These are phyloP conservation scores for Paramecium pentaurelia DNA, from an alignment of 73 alveolate genomes.

Conservation along the genomic window DNA sequence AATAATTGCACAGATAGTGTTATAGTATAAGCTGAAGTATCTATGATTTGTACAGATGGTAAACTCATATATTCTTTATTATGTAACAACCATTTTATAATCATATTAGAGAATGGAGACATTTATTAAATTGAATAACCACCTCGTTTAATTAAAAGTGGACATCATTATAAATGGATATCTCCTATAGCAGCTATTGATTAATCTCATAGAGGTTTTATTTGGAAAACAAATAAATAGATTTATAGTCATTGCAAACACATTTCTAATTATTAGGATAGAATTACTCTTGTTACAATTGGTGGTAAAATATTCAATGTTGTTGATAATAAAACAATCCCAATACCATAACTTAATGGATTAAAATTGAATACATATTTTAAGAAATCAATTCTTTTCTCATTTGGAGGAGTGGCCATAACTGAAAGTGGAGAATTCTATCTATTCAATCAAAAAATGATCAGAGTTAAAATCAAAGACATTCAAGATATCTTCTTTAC, in stretches of 20 bases:
- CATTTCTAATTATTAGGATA: background rate
- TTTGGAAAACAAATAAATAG: background rate
- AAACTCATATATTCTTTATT: background rate
- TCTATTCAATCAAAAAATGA: background rate
- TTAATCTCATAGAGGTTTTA: background rate
- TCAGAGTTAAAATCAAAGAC: background rate
- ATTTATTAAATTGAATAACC: background rate
- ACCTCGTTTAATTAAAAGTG: background rate
- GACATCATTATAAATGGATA: background rate
- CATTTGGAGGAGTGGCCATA: background rate
- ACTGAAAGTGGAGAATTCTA: slow-evolving; percentile 10
- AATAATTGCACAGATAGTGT: background rate
- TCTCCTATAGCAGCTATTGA: background rate
- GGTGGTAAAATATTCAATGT: background rate
- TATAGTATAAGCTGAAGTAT: background rate
- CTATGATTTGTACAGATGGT: background rate
- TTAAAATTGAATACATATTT: background rate
- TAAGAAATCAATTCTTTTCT: background rate
- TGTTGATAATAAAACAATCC: background rate
- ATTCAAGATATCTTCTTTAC: background rate
- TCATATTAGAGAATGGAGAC: background rate
- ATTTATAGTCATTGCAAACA: slow-evolving; percentile 33
- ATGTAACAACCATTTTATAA: background rate
- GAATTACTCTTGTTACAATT: background rate
- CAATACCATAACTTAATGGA: background rate